phyloP scores from a whole-genome alignment of 2,329 filamentous ascomycete genomes.

The Fusarium domesticum region DNA sequence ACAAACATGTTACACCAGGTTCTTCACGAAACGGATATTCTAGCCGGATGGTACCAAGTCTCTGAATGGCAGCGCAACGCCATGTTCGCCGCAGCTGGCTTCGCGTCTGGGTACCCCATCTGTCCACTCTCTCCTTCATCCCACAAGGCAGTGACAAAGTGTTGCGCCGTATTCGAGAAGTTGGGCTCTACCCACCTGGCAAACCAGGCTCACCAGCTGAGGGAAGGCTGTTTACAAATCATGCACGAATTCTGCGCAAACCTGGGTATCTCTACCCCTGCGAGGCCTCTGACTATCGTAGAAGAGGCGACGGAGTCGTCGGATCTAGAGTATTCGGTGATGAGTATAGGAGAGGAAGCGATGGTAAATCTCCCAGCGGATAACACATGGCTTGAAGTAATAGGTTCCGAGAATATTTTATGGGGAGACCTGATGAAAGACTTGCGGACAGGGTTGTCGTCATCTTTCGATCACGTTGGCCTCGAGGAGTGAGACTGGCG shows the following conservation, averaged over 20 bases:
- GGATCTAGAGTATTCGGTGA: conserved; percentile 13
- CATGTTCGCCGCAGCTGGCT: conserved; percentile 18
- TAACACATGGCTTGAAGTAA: conserved; percentile 16
- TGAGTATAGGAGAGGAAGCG: conserved; percentile 15
- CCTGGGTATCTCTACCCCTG: conserved; percentile 20
- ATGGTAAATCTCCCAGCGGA: conserved; percentile 2
- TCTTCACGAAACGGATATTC: conserved; percentile 25
- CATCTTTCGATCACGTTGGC: conserved; percentile 28
- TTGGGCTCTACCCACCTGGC: conserved; percentile 2
- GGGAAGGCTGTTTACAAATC: conserved; percentile 12
- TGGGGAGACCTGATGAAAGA: conserved; percentile 26
- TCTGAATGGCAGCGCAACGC: conserved; percentile 30
- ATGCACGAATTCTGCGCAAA: conserved; percentile 20
- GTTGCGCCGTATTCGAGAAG: conserved; percentile 17
- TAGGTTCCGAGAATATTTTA: conserved; percentile 10
- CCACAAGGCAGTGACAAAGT: conserved; percentile 13
- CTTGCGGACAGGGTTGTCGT: conserved; percentile 17
- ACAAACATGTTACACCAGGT: conserved; percentile 30
- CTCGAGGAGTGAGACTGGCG: conserved; percentile 2
- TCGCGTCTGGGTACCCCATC: conserved; percentile 27
- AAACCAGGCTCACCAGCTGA: conserved; percentile 9
- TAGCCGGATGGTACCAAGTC: conserved; percentile 30
- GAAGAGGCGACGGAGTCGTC: no score
- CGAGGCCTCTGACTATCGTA: conserved; percentile 3
- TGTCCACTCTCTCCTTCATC: conserved; percentile 22